Conservation (phyloP, 148 eudicot species). For the Salicornia ramosissima region DNA sequence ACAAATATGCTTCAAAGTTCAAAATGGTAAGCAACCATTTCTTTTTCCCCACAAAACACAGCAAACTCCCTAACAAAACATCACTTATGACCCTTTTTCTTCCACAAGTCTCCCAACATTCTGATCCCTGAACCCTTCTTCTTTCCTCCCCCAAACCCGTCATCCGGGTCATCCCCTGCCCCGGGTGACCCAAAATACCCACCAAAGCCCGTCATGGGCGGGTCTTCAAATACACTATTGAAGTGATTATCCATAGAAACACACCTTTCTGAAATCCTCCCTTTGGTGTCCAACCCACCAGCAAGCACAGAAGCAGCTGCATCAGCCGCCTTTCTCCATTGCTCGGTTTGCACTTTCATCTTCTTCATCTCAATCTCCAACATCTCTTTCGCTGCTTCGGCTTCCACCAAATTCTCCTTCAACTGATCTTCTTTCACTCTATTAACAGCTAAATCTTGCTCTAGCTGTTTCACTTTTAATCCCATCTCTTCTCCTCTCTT, state of each 20-base stretch:
- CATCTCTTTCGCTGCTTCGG: conserved; percentile 43
- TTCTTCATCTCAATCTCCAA: conserved; percentile 78
- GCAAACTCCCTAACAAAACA: not conserved
- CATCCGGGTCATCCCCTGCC: conserved; percentile 47
- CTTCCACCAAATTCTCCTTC: conserved; percentile 41
- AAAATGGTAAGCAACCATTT: conserved; percentile 39
- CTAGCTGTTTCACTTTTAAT: conserved; percentile 30
- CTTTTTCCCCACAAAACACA: not conserved
- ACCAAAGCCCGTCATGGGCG: conserved; percentile 31
- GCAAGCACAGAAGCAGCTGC: conserved; percentile 79
- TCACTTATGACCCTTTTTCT: conserved; percentile 75
- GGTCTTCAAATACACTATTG: conserved; percentile 34
- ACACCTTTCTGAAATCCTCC: conserved; percentile 59
- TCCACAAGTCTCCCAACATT: conserved; percentile 95
- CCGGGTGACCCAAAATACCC: conserved; percentile 59
- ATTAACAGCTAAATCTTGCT: conserved; percentile 42
- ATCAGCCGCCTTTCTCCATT: conserved; percentile 96
- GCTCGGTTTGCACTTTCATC: conserved; percentile 89
- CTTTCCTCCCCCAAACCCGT: conserved; percentile 55
- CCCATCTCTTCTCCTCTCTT: conserved; percentile 42
- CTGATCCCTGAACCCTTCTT: conserved; percentile 65
- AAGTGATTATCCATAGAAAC: conserved; percentile 83
- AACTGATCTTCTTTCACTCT: conserved; percentile 31
- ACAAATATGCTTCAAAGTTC: too few species aligned
- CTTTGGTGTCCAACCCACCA: conserved; percentile 49